Base-by-base conservation (phyloP, 306 rosid genomes). In the Ormosia semicastrata region DNA sequence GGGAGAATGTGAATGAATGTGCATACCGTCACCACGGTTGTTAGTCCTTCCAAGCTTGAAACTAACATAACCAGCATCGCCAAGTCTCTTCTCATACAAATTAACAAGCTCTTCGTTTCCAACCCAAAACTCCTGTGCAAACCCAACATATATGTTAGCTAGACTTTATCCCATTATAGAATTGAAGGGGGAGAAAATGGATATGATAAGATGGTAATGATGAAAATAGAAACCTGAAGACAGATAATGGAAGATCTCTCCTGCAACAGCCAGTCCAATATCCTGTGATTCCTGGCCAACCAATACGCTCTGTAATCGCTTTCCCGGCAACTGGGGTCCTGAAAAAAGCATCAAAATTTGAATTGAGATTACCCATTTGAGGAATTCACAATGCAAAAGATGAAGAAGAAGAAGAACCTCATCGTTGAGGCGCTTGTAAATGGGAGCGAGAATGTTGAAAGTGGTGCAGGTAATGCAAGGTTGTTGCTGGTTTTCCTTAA, bases 371-470 rank as follows among this genome's bases (percentile, higher is more conserved):
- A 66, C 29, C 34, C 62, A 40, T 46, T 29, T 5, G 2, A 63
- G 37, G 2, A 40, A 57, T 3, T 34, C 13, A 54, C 11, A 15
- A 30, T 4, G 50, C 3, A 30, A 2, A 56, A 50, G 50, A 0
- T 9, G 32, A 13, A 40, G 32, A 37, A 63, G 9, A 1, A 79
- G 69, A 57, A 52, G 36, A 63, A 94, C 99, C 93, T 95, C 90
- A 11, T 76, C 86, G 67, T 83, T 71, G 74, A 95, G 77, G 32
- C 99, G 98, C 83, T 95, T 95, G 86, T 95, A 95, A n/a, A 95
- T 95, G 53, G 99, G 99, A 43, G 99, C 99, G 40, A 95, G 98
- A 63, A 95, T 93, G 82, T 95, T 95, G 75, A 95, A 95, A 36
- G 99, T 95, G 7, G 99, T 95, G 81, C 99, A 95, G 30, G 98